Conservation (phyloP, 371 early-diverging fungal species). For the Zancudomyces culisetae region DNA sequence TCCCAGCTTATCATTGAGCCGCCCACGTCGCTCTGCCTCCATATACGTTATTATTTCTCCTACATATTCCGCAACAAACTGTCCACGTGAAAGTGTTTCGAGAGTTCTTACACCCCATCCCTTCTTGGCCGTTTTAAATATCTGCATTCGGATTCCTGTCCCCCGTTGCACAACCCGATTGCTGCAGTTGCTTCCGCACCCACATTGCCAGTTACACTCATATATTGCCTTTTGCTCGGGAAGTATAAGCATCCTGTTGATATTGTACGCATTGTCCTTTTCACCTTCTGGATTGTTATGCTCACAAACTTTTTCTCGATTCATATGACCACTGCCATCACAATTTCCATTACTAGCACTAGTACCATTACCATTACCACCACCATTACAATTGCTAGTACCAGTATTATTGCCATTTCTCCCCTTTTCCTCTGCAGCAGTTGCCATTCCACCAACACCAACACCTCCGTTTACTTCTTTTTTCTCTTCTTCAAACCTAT, state of each 20-base stretch:
- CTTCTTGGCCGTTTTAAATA: conserved; percentile 66
- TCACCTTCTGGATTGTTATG: background rate
- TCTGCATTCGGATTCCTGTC: conserved; percentile 40
- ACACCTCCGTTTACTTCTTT: background rate
- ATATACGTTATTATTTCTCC: conserved; percentile 77
- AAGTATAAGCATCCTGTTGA: conserved; percentile 19
- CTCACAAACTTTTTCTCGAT: too few species aligned
- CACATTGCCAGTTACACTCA: conserved; percentile 47
- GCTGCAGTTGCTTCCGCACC: conserved; percentile 34
- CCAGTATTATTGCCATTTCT: background rate
- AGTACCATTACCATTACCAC: background rate
- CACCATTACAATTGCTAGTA: too few species aligned
- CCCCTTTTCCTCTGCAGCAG: background rate
- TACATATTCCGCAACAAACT: conserved; percentile 86
- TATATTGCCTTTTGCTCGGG: conserved; percentile 24
- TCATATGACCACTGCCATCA: conserved; percentile 2
- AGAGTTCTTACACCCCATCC: conserved; percentile 78
- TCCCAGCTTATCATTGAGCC: conserved; percentile 36
- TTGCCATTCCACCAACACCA: background rate
- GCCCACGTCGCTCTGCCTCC: conserved; percentile 60
- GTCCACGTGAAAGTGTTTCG: conserved; percentile 30
- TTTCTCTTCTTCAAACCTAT: conserved; percentile 1
- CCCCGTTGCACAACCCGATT: conserved; percentile 49
- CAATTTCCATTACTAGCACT: too few species aligned
- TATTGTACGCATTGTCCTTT: conserved; percentile 21